Conservation (phyloP, 805 yeast genomes). For the Pichia deserticola region DNA sequence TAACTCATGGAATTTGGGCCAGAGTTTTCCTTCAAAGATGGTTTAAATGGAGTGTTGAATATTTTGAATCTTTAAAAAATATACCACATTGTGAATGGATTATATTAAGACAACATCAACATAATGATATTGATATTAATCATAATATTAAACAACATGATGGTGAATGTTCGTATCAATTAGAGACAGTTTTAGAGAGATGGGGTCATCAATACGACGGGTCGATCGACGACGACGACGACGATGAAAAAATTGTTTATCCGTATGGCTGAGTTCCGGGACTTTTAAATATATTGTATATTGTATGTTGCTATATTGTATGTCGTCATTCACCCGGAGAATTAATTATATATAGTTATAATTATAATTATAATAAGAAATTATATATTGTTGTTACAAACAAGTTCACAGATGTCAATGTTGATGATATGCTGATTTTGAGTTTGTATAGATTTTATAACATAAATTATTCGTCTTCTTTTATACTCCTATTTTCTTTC, state of each 20-base stretch:
- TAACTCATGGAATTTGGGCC: constrained; percentile 93
- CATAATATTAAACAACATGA: background rate
- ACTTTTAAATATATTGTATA: too few relatives aligned
- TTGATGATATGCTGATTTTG: too few relatives aligned
- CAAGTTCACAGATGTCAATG: too few relatives aligned
- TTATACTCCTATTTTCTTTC: too few relatives aligned
- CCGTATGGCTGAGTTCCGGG: background rate
- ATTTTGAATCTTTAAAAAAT: constrained; percentile 75
- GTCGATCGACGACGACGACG: background rate
- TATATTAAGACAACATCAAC: background rate
- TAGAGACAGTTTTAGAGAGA: constrained; percentile 7
- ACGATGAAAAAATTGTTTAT: background rate
- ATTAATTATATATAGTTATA: too few relatives aligned
- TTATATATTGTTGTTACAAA: too few relatives aligned
- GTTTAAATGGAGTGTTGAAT: constrained; percentile 90
- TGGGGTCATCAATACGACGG: background rate
- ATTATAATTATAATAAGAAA: too few relatives aligned
- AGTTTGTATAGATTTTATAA: too few relatives aligned
- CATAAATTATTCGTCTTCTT: too few relatives aligned
- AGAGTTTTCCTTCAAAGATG: constrained; percentile 90
- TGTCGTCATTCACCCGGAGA: too few relatives aligned
- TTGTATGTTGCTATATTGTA: too few relatives aligned
- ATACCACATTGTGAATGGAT: constrained; percentile 80
- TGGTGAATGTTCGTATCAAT: constrained; percentile 21
- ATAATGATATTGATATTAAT: too few relatives aligned